A percentile compares a stretch with the other conserved stretches of the same genome.
phyloP scores from a whole-genome alignment of 768 basidiomycete genomes.

The Lactarius pseudohatsudake region DNA sequence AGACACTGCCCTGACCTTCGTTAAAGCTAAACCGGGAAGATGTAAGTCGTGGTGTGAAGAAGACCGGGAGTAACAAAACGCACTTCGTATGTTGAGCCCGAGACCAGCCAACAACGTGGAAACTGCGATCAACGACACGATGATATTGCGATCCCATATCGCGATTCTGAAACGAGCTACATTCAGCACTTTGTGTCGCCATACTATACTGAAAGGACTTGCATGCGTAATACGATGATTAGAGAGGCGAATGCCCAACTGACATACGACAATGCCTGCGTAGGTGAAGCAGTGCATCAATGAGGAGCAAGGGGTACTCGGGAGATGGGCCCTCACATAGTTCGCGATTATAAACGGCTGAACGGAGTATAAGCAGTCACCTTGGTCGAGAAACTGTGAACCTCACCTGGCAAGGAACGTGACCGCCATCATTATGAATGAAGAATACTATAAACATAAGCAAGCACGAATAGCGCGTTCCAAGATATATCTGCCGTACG shows the following conservation, averaged over 20 bases:
- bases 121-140: background rate
- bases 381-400: no score
- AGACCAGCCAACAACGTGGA: background rate
- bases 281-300: background rate
- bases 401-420: background rate
- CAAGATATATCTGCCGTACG: slow-evolving; percentile 9
- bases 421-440: background rate
- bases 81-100: background rate
- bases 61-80: background rate
- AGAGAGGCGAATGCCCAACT: slow-evolving; percentile 5
- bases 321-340: background rate
- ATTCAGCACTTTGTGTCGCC: background rate
- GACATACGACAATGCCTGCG: background rate
- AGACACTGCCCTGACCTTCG: background rate
- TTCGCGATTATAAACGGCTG: background rate
- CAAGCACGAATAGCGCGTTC: background rate
- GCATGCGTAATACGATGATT: slow-evolving; percentile 9
- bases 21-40: background rate
- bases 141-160: background rate
- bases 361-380: no score
- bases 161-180: background rate
- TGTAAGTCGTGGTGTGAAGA: background rate
- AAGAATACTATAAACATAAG: background rate
- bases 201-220: background rate
- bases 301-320: background rate